Evolutionary conservation across 352 stramenopile genomes (phyloP), one percentile per base, ranked within the genome.

Genomic region (Phytopythium montanum): DNA sequence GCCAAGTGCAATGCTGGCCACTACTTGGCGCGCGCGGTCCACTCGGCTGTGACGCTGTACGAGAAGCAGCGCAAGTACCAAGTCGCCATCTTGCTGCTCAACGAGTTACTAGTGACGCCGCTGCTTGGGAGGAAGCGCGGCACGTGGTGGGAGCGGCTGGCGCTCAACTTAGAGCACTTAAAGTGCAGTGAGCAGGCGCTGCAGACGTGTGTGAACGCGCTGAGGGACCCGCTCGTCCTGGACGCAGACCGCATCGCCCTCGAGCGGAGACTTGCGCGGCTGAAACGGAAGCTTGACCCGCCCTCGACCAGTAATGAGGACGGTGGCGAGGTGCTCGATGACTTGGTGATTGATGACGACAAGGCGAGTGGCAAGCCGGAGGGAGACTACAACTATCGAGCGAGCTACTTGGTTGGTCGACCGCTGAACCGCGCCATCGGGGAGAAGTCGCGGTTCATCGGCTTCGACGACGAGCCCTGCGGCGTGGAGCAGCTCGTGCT

Each of bases 401-500:
- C 76, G 38, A 68, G 72, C 9, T 71, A 78, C 41, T 89, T 95
- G 28, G 59, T 91, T 1, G 85, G 81, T 3, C 70, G 85, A 44
- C 85, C 85, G 21, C 64, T 93, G 18, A 95, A 93, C 67, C 82
- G 84, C 9, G 68, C 76, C 58, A 90, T 69, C 8, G 84, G 82
- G 2, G 75, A 90, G 46, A 95, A 95, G 41, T 95, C 85, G 18
- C 73, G 85, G 1, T 96, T 96, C 36, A 81, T 96, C 31, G 88
- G 88, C 12, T 96, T 92, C 60, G 88, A 94, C 29, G 85, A 95
- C 51, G 85, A 92, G 39, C 80, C 80, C 8, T 95, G 85, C 41
- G 87, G 75, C 6, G 88, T 96, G 6, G 88, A 97, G 55, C 79
- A 91, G 53, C 73, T 97, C 44, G 87, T 93, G 16, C 49, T 96